Evolutionary conservation across 164 flowering plant genomes (phyloP).

Genomic region (Liquidambar formosana): DNA sequence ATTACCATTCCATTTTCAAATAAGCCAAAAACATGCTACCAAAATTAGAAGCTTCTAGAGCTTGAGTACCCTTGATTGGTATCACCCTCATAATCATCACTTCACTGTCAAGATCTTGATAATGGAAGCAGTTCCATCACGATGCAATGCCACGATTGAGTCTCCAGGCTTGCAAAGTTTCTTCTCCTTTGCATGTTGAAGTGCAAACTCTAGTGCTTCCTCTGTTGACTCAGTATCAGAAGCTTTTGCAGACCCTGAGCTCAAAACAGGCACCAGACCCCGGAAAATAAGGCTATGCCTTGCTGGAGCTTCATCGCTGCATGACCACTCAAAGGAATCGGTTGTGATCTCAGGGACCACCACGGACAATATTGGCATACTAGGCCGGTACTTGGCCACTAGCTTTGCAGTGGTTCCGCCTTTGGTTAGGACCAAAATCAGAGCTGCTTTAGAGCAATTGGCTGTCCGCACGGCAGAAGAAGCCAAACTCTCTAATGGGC

Average conservation of each 20-base stretch:
- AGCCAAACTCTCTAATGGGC: slow-evolving; percentile 32
- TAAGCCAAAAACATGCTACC: too few species aligned
- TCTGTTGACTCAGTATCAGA: slow-evolving; percentile 24
- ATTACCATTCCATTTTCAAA: too few species aligned
- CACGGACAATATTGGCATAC: slow-evolving; percentile 26
- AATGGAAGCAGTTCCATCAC: slow-evolving; percentile 18
- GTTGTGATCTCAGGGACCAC: slow-evolving; percentile 24
- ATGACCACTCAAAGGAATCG: slow-evolving; percentile 27
- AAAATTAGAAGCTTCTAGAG: too few species aligned
- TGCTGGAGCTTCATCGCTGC: slow-evolving; percentile 31
- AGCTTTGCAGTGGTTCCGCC: slow-evolving; percentile 32
- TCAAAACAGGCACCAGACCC: slow-evolving; percentile 30
- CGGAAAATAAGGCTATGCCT: slow-evolving; percentile 30
- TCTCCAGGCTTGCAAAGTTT: slow-evolving; percentile 31
- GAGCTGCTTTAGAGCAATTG: slow-evolving; percentile 13
- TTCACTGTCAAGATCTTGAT: slow-evolving; percentile 21
- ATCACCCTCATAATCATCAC: background rate
- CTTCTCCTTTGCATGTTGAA: slow-evolving; percentile 19
- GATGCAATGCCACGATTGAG: slow-evolving; percentile 24
- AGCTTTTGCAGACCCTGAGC: slow-evolving; percentile 23
- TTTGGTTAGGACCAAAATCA: slow-evolving; percentile 31
- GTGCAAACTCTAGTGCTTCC: slow-evolving; percentile 18
- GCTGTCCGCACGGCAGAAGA: slow-evolving; percentile 31
- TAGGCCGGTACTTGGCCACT: slow-evolving; percentile 34
- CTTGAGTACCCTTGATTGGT: too few species aligned